Evolutionary conservation across 2,329 filamentous ascomycete genomes (phyloP), one percentile per base, ranked within the genome.

Genomic region (Ceratocystis alfenasii): DNA sequence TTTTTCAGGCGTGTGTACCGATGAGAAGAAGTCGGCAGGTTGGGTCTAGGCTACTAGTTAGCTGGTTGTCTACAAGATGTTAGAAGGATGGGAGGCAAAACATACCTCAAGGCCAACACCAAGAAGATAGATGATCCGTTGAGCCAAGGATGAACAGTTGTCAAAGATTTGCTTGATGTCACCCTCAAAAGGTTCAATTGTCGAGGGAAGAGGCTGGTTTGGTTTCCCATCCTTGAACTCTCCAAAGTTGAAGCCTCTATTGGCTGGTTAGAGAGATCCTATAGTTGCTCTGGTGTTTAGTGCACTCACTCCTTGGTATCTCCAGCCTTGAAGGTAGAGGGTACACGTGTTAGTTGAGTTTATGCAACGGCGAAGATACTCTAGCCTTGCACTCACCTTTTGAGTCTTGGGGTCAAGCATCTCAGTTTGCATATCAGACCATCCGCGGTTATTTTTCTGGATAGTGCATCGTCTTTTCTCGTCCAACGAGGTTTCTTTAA

Each of bases 221-320:
- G 88, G 82, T 75, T 86, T 85, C 70, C 84, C 81, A 69, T 84
- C 70, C 66, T 78, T 73, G 73, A 94, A 95, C 70, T 90, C 84
- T 69, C 87, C 90, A 72, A 97, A 88, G 77, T 97, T 99, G 80
- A 97, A 93, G 46, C 88, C 90, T 78, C 91, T 94, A n/a, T 59
- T 22, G 2, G 15, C 17, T 1, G 17, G 10, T 59, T 59, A 59
- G 55, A 59, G 6, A 59, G 17, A n/a, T 36, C 15, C 12, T 8
- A n/a, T 36, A 8, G n/a, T 2, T 8, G 5, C 2, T 15, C 8
- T 28, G 17, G 28, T n/a, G 8, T 59, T 20, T 8, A 8, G 28
- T 68, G 57, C 28, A 71, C 77, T 71, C 76, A 92, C 89, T 96
- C 90, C 80, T 96, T 96, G 71, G 90, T 90, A 72, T 96, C 91